Base-by-base conservation (phyloP, 2,329 filamentous ascomycete genomes). In the Myriosclerotinia curreyana region DNA sequence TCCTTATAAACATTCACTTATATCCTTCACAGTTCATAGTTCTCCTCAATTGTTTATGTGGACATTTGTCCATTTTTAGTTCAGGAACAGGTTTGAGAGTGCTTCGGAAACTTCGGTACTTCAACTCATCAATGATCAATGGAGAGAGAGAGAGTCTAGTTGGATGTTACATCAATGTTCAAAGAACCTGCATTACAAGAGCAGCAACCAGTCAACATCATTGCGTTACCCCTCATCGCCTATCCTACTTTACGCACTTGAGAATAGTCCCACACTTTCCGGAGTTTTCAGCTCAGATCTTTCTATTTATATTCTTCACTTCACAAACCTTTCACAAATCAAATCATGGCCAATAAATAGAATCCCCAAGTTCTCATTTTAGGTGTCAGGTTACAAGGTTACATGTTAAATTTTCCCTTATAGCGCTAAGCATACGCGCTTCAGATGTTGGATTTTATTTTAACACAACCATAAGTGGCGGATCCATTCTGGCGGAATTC, bases 191-290 rank as follows among this genome's bases (percentile, higher is more conserved):
- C 52, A 28, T 22, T n/a, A 42, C 36, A 20, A 54, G 52, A 55
- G 36, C 34, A n/a, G 22, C 36, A n/a, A 42, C 8, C 36, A 20
- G 52, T 42, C 14, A 53, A 14, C 20, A 53, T 53, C 51, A 38
- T 53, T 54, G 51, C 51, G 31, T 53, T 53, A 54, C 51, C 51
- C 34, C 52, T 54, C 52, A 48, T 6, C 11, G n/a, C n/a, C n/a
- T n/a, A n/a, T n/a, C n/a, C n/a, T n/a, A n/a, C n/a, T n/a, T n/a
- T n/a, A n/a, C n/a, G n/a, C n/a, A n/a, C n/a, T n/a, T n/a, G n/a
- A n/a, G n/a, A n/a, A n/a, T n/a, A n/a, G n/a, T n/a, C n/a, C n/a
- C n/a, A n/a, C n/a, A n/a, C n/a, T n/a, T n/a, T n/a, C n/a, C n/a
- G n/a, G n/a, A n/a, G n/a, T n/a, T n/a, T n/a, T 54, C 53, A 22